phyloP scores from a whole-genome alignment of 345 rosid species.

The Aquilaria malaccensis region DNA sequence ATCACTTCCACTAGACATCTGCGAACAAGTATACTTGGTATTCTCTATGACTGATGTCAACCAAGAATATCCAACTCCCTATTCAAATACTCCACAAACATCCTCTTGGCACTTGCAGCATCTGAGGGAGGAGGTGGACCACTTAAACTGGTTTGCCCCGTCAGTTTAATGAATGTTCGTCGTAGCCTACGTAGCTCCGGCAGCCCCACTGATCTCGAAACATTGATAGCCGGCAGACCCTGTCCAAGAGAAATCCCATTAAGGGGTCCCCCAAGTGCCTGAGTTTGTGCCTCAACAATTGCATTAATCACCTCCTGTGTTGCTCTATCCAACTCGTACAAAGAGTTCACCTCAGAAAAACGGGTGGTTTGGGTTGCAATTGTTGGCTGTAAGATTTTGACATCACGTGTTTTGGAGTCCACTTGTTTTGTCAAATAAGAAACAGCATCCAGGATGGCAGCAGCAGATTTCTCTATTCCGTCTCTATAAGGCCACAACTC shows the following conservation, averaged over 20 bases:
- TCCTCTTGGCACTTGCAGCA: slow-evolving; percentile 81
- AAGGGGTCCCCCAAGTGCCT: slow-evolving; percentile 60
- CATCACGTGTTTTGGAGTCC: slow-evolving; percentile 68
- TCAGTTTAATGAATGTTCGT: slow-evolving; percentile 74
- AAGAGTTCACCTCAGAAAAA: slow-evolving; percentile 72
- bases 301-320: slow-evolving; percentile 75
- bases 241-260: slow-evolving; percentile 51
- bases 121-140: slow-evolving; percentile 84
- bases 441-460: slow-evolving; percentile 64
- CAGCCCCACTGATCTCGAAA: slow-evolving; percentile 69
- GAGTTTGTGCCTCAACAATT: slow-evolving; percentile 76
- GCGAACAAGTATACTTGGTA: no score
- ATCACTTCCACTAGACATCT: no score
- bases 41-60: slow-evolving; percentile 15
- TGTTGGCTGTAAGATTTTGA: slow-evolving; percentile 86
- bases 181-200: slow-evolving; percentile 86
- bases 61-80: slow-evolving; percentile 57
- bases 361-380: slow-evolving; percentile 72
- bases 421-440: slow-evolving; percentile 66
- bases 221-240: slow-evolving; percentile 46
- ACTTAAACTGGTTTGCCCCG: slow-evolving; percentile 84
- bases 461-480: slow-evolving; percentile 49
- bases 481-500: slow-evolving; percentile 58
- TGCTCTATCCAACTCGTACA: slow-evolving; percentile 82
- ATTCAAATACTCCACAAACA: slow-evolving; percentile 90